Evolutionary conservation across 257 asterid genomes (phyloP).

Genomic region (Thymus mandschuricus): DNA sequence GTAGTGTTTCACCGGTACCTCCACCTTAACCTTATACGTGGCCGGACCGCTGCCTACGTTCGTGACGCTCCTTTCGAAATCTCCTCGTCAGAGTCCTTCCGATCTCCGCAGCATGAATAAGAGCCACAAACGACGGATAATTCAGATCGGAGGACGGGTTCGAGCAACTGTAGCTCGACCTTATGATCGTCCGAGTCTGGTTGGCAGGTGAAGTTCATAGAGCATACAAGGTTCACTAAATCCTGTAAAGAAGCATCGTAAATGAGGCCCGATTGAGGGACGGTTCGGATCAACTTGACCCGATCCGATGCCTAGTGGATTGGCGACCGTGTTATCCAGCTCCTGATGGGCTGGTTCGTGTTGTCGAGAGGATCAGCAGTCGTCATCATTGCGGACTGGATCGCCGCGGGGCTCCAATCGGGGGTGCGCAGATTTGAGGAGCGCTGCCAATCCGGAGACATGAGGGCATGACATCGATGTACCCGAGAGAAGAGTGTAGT

Average conservation of each 20-base stretch:
- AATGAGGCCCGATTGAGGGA: not conserved
- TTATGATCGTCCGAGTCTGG: not conserved
- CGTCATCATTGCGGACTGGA: constrained; percentile 50
- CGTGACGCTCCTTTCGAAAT: constrained; percentile 36
- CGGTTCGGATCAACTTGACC: constrained; percentile 33
- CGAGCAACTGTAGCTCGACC: not conserved
- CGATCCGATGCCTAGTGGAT: constrained; percentile 39
- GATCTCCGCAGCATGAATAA: not conserved
- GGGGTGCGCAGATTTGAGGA: not conserved
- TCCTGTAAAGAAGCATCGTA: not conserved
- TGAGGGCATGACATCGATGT: constrained; percentile 4
- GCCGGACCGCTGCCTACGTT: constrained; percentile 44
- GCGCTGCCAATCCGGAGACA: not conserved
- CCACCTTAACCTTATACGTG: constrained; percentile 30
- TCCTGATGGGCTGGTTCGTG: constrained; percentile 37
- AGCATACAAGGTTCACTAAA: not conserved
- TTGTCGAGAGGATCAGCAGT: constrained; percentile 43
- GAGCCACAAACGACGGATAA: not conserved
- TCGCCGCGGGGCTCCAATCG: constrained; percentile 40
- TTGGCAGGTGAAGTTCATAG: not conserved
- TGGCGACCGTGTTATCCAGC: not conserved
- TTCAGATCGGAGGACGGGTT: not conserved
- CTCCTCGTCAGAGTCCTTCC: not conserved
- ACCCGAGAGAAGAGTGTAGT: not conserved
- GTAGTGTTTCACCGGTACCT: constrained; percentile 35